Percentiles rank a stretch among this genome's conserved stretches.
These are phyloP conservation scores for Suillus hirtellus DNA, from an alignment of 768 basidiomycete genomes.

Conservation along the genomic window DNA sequence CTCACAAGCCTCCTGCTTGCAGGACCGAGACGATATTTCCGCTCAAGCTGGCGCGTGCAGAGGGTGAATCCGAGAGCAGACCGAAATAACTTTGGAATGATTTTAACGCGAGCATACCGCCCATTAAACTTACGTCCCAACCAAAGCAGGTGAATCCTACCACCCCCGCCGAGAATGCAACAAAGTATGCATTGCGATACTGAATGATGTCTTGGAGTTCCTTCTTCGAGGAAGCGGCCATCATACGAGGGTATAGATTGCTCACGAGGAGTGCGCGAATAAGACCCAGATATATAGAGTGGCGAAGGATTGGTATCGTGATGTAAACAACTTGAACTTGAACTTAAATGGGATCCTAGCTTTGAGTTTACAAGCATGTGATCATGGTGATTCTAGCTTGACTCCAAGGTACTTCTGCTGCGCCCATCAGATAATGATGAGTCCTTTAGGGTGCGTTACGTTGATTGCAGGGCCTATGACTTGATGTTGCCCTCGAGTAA, in stretches of 20 bases:
- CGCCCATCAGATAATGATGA: too few relatives aligned
- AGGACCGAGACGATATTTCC: constrained; percentile 40
- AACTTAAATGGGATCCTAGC: too few relatives aligned
- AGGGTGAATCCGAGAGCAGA: constrained; percentile 28
- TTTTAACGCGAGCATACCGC: constrained; percentile 34
- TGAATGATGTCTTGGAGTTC: constrained; percentile 22
- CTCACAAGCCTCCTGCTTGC: constrained; percentile 37
- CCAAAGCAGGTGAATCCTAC: constrained; percentile 37
- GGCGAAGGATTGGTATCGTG: too few relatives aligned
- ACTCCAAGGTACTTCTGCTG: too few relatives aligned
- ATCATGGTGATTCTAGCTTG: too few relatives aligned
- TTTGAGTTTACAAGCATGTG: too few relatives aligned
- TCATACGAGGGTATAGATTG: not conserved
- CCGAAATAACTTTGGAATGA: constrained; percentile 39
- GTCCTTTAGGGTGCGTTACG: too few relatives aligned
- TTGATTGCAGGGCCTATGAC: too few relatives aligned
- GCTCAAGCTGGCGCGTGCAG: constrained; percentile 27
- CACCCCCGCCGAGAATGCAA: constrained; percentile 33
- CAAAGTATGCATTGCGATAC: constrained; percentile 36
- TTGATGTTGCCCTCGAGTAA: too few relatives aligned
- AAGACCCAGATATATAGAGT: too few relatives aligned
- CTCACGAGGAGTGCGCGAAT: too few relatives aligned
- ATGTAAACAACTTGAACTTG: too few relatives aligned
- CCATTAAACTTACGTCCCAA: constrained; percentile 39
- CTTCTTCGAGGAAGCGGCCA: constrained; percentile 20